Evolutionary conservation across 2,329 filamentous ascomycete genomes (phyloP), one percentile per base, ranked within the genome.

Genomic region (Neurospora crassa): DNA sequence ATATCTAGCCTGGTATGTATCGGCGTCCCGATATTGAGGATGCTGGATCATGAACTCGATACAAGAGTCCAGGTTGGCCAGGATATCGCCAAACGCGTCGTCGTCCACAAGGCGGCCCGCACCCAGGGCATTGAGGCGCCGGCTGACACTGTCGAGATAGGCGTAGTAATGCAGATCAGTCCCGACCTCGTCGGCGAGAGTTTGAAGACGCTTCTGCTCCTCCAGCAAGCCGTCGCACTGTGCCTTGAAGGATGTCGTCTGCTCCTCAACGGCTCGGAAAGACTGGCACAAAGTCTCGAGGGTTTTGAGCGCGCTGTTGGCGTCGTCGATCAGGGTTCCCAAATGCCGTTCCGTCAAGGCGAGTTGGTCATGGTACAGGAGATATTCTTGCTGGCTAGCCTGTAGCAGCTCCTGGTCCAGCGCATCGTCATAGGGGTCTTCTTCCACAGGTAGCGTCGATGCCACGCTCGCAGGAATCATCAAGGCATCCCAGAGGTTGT

Each of bases 121-220:
- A 0, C 94, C 94, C 0, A 96, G 94, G 0, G 94, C 94, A 83
- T 98, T 98, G 71, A 99, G 88, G 16, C 94, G 88, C 70, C 94
- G 88, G 0, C 94, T 97, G 72, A 95, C 94, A 67, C 91, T 94
- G 74, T 99, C 96, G 6, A 99, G 86, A 78, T 97, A 97, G 24
- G 92, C 89, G 80, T 99, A 99, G 81, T 97, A 97, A 78, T 94
- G 90, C n/a, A 97, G 84, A 76, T 97, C 96, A 34, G 92, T 92
- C 37, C 92, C 91, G 71, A 99, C 91, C 72, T 94, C 91, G 75
- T 96, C 89, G 2, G 94, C 93, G 59, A 99, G 86, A 74, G 86
- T 87, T 73, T 92, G 90, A 53, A 97, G 86, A 34, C 92, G 89
- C 76, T 87, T 89, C 81, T 98, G 94, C 76, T 97, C 94, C 1